These are phyloP conservation scores for Penicillium canariense DNA, from an alignment of 495 filamentous ascomycete species.

Conservation along the genomic window DNA sequence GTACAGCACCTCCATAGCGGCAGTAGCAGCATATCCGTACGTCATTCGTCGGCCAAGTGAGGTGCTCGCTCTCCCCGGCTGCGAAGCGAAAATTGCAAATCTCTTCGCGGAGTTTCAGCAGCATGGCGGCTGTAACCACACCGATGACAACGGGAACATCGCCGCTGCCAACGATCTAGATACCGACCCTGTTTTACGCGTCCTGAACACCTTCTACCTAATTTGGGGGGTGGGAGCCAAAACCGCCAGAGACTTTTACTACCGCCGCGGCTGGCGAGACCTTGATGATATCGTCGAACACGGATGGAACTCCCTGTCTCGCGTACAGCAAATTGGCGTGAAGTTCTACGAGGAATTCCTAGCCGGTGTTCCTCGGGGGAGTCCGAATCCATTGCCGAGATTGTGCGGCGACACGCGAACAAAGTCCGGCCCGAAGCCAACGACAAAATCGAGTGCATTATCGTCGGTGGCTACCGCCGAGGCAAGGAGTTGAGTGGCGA, in stretches of 20 bases:
- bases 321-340: constrained; percentile 91
- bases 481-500: constrained; percentile 75
- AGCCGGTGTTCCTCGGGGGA: constrained; percentile 68
- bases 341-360: constrained; percentile 92
- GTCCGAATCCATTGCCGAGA: constrained; percentile 63
- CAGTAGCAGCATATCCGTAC: constrained; percentile 79
- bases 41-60: constrained; percentile 54
- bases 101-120: constrained; percentile 75
- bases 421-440: constrained; percentile 37
- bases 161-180: constrained; percentile 63
- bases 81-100: constrained; percentile 73
- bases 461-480: constrained; percentile 83
- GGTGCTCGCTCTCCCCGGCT: constrained; percentile 72
- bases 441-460: constrained; percentile 61
- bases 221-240: constrained; percentile 91
- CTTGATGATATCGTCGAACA: constrained; percentile 83
- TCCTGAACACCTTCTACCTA: constrained; percentile 66
- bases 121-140: constrained; percentile 15
- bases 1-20: constrained; percentile 83
- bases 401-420: constrained; percentile 62
- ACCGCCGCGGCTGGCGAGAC: constrained; percentile 66
- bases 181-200: constrained; percentile 58
- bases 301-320: constrained; percentile 71
- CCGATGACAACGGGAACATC: constrained; percentile 51
- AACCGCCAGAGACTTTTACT: constrained; percentile 82